Conservation (phyloP, 352 stramenopile genomes). For the Pythium graminicola region DNA sequence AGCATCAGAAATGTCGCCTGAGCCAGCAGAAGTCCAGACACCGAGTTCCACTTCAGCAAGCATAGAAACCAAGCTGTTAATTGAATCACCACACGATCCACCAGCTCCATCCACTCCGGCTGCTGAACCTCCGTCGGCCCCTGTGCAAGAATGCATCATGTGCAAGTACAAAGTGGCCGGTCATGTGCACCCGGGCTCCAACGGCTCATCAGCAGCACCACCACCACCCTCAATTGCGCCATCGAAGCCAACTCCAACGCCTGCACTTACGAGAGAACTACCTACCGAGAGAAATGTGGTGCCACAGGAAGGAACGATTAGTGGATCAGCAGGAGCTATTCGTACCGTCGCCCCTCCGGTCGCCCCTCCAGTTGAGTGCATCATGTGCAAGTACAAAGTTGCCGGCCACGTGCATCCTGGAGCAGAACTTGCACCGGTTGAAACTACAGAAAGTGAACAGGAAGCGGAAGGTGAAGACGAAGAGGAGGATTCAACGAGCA, state of each 20-base stretch:
- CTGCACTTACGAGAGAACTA: not conserved
- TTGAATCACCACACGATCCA: not conserved
- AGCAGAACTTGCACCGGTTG: not conserved
- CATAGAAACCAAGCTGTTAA: too few species aligned
- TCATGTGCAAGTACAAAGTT: constrained; percentile 25
- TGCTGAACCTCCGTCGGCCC: not conserved
- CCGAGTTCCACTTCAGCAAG: too few species aligned
- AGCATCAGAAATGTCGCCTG: not conserved
- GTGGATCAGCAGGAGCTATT: too few species aligned
- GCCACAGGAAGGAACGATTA: too few species aligned
- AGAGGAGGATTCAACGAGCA: not conserved
- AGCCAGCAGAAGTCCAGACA: too few species aligned
- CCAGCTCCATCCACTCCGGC: not conserved
- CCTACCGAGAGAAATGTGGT: not conserved
- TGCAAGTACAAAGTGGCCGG: constrained; percentile 27
- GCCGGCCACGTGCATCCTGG: constrained; percentile 19
- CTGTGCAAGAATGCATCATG: constrained; percentile 18
- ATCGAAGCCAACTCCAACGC: not conserved
- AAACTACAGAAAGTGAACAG: not conserved
- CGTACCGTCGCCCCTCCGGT: not conserved
- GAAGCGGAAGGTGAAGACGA: not conserved
- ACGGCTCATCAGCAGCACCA: not conserved
- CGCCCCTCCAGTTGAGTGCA: constrained; percentile 5
- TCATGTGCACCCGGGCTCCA: constrained; percentile 17
- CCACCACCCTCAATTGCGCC: not conserved